These are phyloP conservation scores for Floccularia luteovirens DNA, from an alignment of 768 basidiomycete genomes.

Conservation along the genomic window DNA sequence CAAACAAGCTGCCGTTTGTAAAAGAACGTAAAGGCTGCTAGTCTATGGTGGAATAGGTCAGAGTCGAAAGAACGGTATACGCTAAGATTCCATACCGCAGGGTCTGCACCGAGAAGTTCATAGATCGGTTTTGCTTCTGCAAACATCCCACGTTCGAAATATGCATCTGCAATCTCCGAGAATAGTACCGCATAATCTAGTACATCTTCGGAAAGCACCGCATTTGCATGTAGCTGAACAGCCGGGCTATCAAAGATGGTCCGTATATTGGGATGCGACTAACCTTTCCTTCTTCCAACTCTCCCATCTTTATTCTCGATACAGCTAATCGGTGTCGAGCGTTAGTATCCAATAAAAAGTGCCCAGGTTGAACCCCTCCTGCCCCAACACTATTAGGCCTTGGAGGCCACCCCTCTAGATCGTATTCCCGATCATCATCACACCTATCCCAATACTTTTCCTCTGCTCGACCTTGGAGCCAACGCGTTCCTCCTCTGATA, in stretches of 20 bases:
- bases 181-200: slow-evolving; percentile 75
- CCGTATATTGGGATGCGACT: slow-evolving; percentile 8
- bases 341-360: slow-evolving; percentile 62
- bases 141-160: slow-evolving; percentile 69
- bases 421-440: slow-evolving; percentile 88
- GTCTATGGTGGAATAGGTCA: slow-evolving; percentile 38
- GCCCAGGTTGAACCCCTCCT: slow-evolving; percentile 47
- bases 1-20: slow-evolving; percentile 78
- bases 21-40: slow-evolving; percentile 59
- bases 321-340: slow-evolving; percentile 80
- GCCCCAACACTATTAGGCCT: slow-evolving; percentile 21
- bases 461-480: slow-evolving; percentile 79
- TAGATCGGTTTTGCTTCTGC: slow-evolving; percentile 77
- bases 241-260: neutral
- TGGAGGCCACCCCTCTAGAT: slow-evolving; percentile 29
- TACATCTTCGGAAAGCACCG: slow-evolving; percentile 66
- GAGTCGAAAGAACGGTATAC: neutral
- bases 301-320: slow-evolving; percentile 72
- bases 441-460: slow-evolving; percentile 77
- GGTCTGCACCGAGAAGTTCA: slow-evolving; percentile 66
- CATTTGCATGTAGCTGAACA: slow-evolving; percentile 64
- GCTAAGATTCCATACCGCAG: slow-evolving; percentile 41
- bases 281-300: slow-evolving; percentile 79
- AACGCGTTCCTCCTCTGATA: slow-evolving; percentile 72
- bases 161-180: slow-evolving; percentile 79